phyloP scores from a whole-genome alignment of 2,329 filamentous ascomycete species.

The Blumeria graminis region DNA sequence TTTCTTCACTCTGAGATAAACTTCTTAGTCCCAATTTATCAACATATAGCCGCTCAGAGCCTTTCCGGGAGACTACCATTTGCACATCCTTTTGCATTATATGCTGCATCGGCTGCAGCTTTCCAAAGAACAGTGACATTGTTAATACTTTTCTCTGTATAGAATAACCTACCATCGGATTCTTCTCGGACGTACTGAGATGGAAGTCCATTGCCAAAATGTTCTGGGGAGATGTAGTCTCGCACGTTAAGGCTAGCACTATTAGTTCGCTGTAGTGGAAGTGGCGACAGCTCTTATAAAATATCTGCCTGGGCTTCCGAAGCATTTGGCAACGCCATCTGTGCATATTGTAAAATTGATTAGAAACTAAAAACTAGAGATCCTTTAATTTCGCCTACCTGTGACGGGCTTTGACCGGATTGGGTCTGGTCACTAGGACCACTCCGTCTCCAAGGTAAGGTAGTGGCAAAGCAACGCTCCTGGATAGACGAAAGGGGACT shows the following conservation, averaged over 20 bases:
- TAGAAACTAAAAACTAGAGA: slow-evolving; percentile 15
- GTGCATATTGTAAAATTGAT: slow-evolving; percentile 6
- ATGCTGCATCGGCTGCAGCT: slow-evolving; percentile 18
- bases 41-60: no score
- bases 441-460: no score
- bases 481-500: no score
- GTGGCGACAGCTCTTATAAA: slow-evolving; percentile 5
- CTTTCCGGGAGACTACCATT: slow-evolving; percentile 6
- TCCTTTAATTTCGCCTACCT: slow-evolving; percentile 45
- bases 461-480: no score
- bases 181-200: slow-evolving; percentile 36
- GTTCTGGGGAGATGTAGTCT: slow-evolving; percentile 15
- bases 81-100: slow-evolving; percentile 18
- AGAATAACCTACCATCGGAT: slow-evolving; percentile 36
- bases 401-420: no score
- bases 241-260: slow-evolving; percentile 20
- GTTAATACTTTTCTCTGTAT: slow-evolving; percentile 26
- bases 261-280: slow-evolving; percentile 8
- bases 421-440: no score
- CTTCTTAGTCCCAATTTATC: no score
- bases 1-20: no score
- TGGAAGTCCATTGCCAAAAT: slow-evolving; percentile 19
- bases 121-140: slow-evolving; percentile 29
- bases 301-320: slow-evolving; percentile 5
- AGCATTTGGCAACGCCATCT: background rate